Conservation (phyloP, 257 asterid genomes). For the Przewalskia tangutica region DNA sequence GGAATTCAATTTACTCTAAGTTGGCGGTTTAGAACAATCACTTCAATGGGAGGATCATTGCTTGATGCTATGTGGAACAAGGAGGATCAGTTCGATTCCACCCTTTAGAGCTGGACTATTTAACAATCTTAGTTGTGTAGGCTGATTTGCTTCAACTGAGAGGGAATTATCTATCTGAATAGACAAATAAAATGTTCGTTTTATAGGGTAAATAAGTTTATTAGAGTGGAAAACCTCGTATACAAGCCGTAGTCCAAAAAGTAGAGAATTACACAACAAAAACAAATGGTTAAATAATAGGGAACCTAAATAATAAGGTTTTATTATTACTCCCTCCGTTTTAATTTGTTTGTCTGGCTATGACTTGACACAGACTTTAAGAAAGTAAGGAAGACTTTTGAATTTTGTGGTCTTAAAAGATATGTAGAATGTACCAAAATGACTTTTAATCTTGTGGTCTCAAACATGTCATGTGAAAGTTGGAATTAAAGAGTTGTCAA, state of each 20-base stretch:
- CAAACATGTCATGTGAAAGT: too few relatives aligned
- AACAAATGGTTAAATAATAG: background rate
- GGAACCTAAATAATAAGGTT: background rate
- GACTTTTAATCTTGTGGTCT: too few relatives aligned
- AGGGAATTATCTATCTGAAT: background rate
- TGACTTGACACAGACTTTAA: too few relatives aligned
- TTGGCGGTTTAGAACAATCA: background rate
- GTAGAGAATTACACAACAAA: background rate
- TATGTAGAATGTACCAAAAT: too few relatives aligned
- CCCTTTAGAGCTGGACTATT: background rate
- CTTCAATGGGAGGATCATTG: background rate
- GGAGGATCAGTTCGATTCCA: background rate
- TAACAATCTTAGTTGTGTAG: background rate
- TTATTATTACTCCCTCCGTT: background rate
- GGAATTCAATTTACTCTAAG: background rate
- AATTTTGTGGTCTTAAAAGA: too few relatives aligned
- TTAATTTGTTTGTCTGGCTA: too few relatives aligned
- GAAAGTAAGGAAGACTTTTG: too few relatives aligned
- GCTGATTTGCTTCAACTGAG: background rate
- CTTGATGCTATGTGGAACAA: background rate
- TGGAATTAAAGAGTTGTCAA: too few relatives aligned
- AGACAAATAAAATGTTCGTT: background rate
- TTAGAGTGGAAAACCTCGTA: background rate
- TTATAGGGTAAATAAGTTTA: background rate
- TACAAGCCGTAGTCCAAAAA: background rate